These are phyloP conservation scores for Hura crepitans DNA, from an alignment of 441 rosid species.

Conservation along the genomic window DNA sequence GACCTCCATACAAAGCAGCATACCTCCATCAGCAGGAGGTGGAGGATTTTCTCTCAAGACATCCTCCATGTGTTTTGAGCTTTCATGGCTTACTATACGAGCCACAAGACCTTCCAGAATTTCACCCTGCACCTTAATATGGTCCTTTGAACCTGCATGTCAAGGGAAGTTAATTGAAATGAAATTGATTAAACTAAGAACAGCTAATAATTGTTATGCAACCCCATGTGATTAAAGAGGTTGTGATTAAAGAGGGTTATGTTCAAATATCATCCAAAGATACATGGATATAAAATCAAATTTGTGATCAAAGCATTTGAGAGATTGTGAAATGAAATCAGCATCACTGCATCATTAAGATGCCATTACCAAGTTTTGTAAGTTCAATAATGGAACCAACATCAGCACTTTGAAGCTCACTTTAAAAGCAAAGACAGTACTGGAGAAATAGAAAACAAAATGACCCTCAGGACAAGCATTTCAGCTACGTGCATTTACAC, in stretches of 20 bases:
- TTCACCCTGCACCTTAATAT: slow-evolving; percentile 83
- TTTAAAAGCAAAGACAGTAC: not conserved
- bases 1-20: slow-evolving; percentile 2
- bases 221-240: not conserved
- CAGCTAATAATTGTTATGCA: not conserved
- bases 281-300: not conserved
- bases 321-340: not conserved
- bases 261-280: not conserved
- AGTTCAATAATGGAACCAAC: not conserved
- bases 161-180: not conserved
- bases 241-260: not conserved
- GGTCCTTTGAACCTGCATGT: slow-evolving; percentile 74
- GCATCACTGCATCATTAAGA: not conserved
- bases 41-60: slow-evolving; percentile 66
- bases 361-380: not conserved
- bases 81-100: slow-evolving; percentile 73
- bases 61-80: slow-evolving; percentile 69
- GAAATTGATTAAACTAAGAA: not conserved
- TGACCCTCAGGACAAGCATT: not conserved
- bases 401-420: not conserved
- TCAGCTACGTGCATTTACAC: not conserved
- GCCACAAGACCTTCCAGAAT: slow-evolving; percentile 97
- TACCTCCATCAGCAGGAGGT: slow-evolving; percentile 68
- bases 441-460: not conserved
- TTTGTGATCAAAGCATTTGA: not conserved